Base-by-base conservation (phyloP, 2,329 filamentous ascomycete genomes). In the Cytospora piceae region DNA sequence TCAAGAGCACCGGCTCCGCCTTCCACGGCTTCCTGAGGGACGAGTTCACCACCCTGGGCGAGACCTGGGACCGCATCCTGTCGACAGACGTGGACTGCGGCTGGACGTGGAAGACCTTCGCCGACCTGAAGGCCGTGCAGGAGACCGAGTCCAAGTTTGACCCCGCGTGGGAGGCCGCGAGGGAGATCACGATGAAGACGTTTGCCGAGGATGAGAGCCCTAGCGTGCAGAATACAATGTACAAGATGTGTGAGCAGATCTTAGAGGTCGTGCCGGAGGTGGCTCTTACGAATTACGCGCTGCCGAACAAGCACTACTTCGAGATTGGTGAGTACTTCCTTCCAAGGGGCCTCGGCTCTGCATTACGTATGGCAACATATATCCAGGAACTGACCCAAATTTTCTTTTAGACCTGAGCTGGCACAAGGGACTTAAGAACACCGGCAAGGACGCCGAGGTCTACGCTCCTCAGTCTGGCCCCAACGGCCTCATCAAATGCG, bases 241-340 rank as follows among this genome's bases (percentile, higher is more conserved):
- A 97, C 83, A 96, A 97, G 83, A 99, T 99, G 94, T 89, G 87
- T 72, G 90, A 94, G 77, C 83, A 90, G 77, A 97, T 99, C 71
- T 83, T 99, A 61, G 90, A 86, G 11, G 87, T 83, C 27, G 91
- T 89, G 29, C 90, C 93, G 17, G 82, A 89, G 69, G 85, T 93
- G 27, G 86, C 90, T 54, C 83, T 84, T 27, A 92, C 95, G 52
- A 86, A 90, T 72, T 98, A 97, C 76, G 84, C 90, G 11, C 83
- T 99, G 73, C 95, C 95, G 14, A 99, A 99, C 83, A 98, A 97
- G 83, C 95, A 99, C 80, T 98, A 97, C 81, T 98, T 98, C 75
- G 94, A 98, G 79, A 90, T 98, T 77, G 91, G 88, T 93, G 81
- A 80, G 89, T 82, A 54, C 3, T 34, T n/a, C 20, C 17, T 42